phyloP scores from a whole-genome alignment of 176 grass and related monocot genomes.

The Paspalum notatum region DNA sequence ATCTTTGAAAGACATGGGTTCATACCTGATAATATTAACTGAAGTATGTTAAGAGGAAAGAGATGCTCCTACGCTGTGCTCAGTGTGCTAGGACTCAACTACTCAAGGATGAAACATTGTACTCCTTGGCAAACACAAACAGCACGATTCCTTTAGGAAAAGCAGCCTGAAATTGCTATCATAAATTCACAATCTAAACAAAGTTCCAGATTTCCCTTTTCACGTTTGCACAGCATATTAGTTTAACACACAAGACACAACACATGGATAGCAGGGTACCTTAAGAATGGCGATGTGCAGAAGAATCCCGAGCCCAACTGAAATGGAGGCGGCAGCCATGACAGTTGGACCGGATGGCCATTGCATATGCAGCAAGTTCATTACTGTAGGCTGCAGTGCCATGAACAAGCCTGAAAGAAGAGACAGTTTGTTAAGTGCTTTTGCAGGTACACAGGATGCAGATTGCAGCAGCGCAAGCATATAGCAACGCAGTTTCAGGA shows the following conservation, averaged over 20 bases:
- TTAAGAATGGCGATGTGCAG: slow-evolving; percentile 87
- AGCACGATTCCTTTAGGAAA: slow-evolving; percentile 92
- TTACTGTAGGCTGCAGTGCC: slow-evolving; percentile 84
- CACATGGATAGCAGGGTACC: too few species aligned
- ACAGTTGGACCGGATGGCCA: slow-evolving; percentile 76
- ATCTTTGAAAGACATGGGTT: too few species aligned
- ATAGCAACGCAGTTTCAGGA: background rate
- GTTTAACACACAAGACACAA: too few species aligned
- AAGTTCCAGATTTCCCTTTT: too few species aligned
- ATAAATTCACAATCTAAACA: too few species aligned
- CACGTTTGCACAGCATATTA: background rate
- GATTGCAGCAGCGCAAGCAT: background rate
- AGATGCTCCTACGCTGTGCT: slow-evolving; percentile 72
- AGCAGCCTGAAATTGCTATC: slow-evolving; percentile 60
- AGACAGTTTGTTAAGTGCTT: background rate
- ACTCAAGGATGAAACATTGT: too few species aligned
- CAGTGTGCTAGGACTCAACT: slow-evolving; percentile 72
- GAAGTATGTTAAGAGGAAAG: too few species aligned
- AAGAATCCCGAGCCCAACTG: slow-evolving; percentile 65
- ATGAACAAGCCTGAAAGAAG: slow-evolving; percentile 76
- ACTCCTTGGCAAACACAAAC: slow-evolving; percentile 37
- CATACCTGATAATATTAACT: too few species aligned
- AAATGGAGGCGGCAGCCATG: slow-evolving; percentile 65
- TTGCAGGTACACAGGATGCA: background rate
- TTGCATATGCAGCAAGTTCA: slow-evolving; percentile 57